phyloP scores from a whole-genome alignment of 2,329 filamentous ascomycete species.

The Ampelomyces quisqualis region DNA sequence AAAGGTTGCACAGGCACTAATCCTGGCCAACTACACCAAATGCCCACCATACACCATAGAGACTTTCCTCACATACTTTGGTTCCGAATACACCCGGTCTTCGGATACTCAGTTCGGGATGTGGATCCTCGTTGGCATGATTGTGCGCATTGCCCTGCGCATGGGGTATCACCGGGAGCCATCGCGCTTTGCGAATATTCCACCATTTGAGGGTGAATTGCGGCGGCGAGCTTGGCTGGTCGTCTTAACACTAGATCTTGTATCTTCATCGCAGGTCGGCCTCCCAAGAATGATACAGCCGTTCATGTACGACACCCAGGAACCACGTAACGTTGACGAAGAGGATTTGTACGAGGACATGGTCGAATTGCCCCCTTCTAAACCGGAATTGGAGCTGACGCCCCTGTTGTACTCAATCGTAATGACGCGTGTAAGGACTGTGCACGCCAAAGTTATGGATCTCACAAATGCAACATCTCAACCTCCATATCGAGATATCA shows the following conservation, averaged over 20 bases:
- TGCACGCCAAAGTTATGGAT: constrained; percentile 34
- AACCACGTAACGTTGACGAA: constrained; percentile 46
- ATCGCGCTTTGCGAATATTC: constrained; percentile 41
- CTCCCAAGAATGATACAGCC: constrained; percentile 44
- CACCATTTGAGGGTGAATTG: constrained; percentile 60
- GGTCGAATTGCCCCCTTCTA: constrained; percentile 30
- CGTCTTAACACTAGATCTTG: constrained; percentile 43
- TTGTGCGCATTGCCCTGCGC: constrained; percentile 38
- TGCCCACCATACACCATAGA: constrained; percentile 40
- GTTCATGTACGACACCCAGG: constrained; percentile 41
- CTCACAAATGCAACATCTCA: constrained; percentile 27
- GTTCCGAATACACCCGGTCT: constrained; percentile 32
- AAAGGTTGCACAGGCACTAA: constrained; percentile 35
- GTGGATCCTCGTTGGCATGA: constrained; percentile 32
- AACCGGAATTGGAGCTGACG: constrained; percentile 32
- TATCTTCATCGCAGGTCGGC: constrained; percentile 43
- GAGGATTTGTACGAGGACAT: constrained; percentile 45
- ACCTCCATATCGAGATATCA: constrained; percentile 32
- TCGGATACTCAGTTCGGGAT: constrained; percentile 33
- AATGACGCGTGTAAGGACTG: constrained; percentile 24
- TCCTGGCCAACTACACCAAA: constrained; percentile 39
- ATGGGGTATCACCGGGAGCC: constrained; percentile 50
- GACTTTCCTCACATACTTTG: constrained; percentile 33
- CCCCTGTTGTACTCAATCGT: constrained; percentile 29
- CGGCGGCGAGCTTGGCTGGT: constrained; percentile 63